Evolutionary conservation across 306 rosid genomes (phyloP), one percentile per base, ranked within the genome.

Genomic region (Echinosophora koreensis): DNA sequence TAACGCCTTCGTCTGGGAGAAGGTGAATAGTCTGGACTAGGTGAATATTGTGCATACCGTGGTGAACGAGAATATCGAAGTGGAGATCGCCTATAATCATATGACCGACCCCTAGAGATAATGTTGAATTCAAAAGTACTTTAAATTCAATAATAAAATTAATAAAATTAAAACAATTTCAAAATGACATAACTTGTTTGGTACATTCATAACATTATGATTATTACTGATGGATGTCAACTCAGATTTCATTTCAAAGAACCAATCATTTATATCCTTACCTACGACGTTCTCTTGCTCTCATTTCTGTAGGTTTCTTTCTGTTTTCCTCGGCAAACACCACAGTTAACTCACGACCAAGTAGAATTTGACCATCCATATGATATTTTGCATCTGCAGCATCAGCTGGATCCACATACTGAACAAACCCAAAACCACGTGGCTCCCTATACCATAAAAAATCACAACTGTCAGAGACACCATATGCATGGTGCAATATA

Each of bases 241-340:
- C n/a, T 32, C 51, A 22, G 22, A 83, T 13, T 38, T 47, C 70
- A 37, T 16, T 4, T 6, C 22, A 46, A 35, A 57, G 18, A 66
- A 51, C 49, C n/a, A 38, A 63, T 1, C 10, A 46, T 18, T 5
- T 28, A 69, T 32, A 47, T 75, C 69, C 89, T 87, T 69, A 87
- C 94, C 90, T 76, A 8, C 39, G 17, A 18, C 82, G 88, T 28
- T 91, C 92, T 77, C 92, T 86, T 51, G 88, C 87, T 78, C 96
- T 90, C 98, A 91, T 90, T 86, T 91, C 96, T 4, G 87, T 77
- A 67, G 97, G 96, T 56, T 87, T 90, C 88, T 92, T 89, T 77
- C 93, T 83, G 87, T 90, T 92, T 78, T 90, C 91, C 81, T 86
- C 96, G 2, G 96, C 97, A 85, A 89, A 88, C 32, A 92, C 94